A percentile compares a stretch with the other conserved stretches of the same genome.
phyloP scores from a whole-genome alignment of 768 basidiomycete species.

The Serpula lacrymans region DNA sequence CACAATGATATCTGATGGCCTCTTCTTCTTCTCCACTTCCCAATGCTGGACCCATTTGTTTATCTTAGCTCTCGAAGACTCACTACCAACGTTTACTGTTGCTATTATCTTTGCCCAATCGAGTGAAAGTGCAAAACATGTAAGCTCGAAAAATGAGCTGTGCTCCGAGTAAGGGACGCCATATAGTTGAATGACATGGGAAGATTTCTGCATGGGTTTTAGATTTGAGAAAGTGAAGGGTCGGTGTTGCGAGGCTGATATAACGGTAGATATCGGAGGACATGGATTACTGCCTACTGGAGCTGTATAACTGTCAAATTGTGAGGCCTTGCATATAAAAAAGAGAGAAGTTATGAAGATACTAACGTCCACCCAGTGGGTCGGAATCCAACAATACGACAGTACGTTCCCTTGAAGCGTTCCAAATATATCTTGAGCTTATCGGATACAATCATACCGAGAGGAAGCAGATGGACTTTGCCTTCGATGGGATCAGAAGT shows the following conservation, averaged over 20 bases:
- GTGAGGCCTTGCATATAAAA: background rate
- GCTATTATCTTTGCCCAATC: constrained; percentile 89
- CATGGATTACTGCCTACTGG: constrained; percentile 59
- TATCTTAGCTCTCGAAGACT: constrained; percentile 78
- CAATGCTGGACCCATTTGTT: constrained; percentile 84
- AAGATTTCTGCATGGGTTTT: constrained; percentile 68
- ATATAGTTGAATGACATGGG: constrained; percentile 64
- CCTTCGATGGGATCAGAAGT: constrained; percentile 74
- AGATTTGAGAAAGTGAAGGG: constrained; percentile 71
- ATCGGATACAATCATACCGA: constrained; percentile 73
- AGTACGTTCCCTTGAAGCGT: constrained; percentile 68
- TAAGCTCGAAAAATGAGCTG: constrained; percentile 92
- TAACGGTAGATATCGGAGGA: constrained; percentile 65
- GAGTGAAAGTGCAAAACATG: constrained; percentile 89
- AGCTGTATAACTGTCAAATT: constrained; percentile 52
- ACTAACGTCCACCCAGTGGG: constrained; percentile 97
- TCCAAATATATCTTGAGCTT: constrained; percentile 73
- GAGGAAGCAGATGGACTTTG: constrained; percentile 81
- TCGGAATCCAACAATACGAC: constrained; percentile 74
- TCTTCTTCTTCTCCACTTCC: constrained; percentile 75
- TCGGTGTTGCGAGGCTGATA: constrained; percentile 61
- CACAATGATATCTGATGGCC: constrained; percentile 35
- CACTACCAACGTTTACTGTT: constrained; percentile 86
- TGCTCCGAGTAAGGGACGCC: constrained; percentile 95
- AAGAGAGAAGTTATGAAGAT: background rate